phyloP scores from a whole-genome alignment of 2,329 filamentous ascomycete genomes.

The Fusarium coicis region DNA sequence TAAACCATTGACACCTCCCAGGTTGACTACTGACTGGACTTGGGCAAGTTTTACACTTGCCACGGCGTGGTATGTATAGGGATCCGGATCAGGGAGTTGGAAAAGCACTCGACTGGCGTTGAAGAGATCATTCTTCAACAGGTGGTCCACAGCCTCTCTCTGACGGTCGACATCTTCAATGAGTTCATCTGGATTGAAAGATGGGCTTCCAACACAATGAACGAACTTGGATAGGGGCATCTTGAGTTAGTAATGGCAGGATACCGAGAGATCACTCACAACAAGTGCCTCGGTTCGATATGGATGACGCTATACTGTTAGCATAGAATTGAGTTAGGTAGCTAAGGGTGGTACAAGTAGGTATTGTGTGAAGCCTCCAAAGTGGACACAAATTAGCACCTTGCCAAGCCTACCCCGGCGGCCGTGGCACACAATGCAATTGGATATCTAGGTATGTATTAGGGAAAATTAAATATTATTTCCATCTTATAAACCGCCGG shows the following conservation, averaged over 20 bases:
- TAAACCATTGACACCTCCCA: conserved; percentile 58
- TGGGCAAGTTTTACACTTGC: conserved; percentile 60
- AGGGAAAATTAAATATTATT: background rate
- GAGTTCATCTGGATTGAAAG: conserved; percentile 56
- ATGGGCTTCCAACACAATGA: conserved; percentile 58
- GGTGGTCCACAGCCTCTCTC: conserved; percentile 50
- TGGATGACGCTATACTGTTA: conserved; percentile 30
- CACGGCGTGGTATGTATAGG: conserved; percentile 64
- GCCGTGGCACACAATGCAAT: conserved; percentile 6
- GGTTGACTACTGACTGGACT: conserved; percentile 58
- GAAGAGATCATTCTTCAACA: conserved; percentile 57
- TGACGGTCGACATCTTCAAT: conserved; percentile 53
- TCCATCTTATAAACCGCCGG: background rate
- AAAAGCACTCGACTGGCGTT: conserved; percentile 58
- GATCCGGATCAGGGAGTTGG: conserved; percentile 55
- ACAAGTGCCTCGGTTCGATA: conserved; percentile 13
- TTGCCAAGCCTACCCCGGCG: background rate
- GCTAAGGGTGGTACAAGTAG: background rate
- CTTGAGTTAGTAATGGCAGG: conserved; percentile 1
- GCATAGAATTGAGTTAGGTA: background rate
- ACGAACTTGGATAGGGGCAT: conserved; percentile 48
- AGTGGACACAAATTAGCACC: conserved; percentile 26
- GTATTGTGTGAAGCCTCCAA: conserved; percentile 6
- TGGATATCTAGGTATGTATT: background rate
- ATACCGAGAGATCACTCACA: background rate